These are phyloP conservation scores for Phytopythium oedochilum DNA, from an alignment of 352 stramenopile species.

Conservation along the genomic window DNA sequence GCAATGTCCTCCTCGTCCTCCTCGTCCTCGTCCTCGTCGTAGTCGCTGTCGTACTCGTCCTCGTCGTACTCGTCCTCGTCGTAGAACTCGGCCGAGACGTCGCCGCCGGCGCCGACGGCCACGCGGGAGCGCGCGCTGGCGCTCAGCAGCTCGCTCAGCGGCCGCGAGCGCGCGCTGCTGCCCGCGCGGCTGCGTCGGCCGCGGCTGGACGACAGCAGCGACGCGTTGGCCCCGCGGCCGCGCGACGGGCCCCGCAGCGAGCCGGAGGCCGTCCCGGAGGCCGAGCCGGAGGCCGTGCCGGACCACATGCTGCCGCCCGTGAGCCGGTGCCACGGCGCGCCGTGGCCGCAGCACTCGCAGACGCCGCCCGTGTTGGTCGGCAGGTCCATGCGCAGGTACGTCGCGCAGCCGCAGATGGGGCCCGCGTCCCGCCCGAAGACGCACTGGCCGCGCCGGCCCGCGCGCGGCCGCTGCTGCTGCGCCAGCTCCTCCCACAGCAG, in stretches of 20 bases:
- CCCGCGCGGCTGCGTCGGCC: slow-evolving; percentile 20
- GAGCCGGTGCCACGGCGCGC: slow-evolving; percentile 64
- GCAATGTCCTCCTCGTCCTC: slow-evolving; percentile 73
- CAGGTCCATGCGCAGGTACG: slow-evolving; percentile 48
- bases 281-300: neutral
- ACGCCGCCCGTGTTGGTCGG: slow-evolving; percentile 48
- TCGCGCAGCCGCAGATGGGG: slow-evolving; percentile 52
- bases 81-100: slow-evolving; percentile 17
- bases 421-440: slow-evolving; percentile 51
- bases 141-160: slow-evolving; percentile 3
- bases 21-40: slow-evolving; percentile 28
- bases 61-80: slow-evolving; percentile 23
- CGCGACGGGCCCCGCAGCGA: neutral
- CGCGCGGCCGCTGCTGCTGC: slow-evolving; percentile 22
- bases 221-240: slow-evolving; percentile 1
- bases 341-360: slow-evolving; percentile 68
- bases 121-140: slow-evolving; percentile 11
- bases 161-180: slow-evolving; percentile 16
- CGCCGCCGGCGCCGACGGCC: slow-evolving; percentile 6
- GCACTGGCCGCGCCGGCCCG: slow-evolving; percentile 51
- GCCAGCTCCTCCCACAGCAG: slow-evolving; percentile 82
- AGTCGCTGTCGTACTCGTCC: slow-evolving; percentile 39
- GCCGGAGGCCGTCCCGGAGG: neutral
- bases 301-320: slow-evolving; percentile 35
- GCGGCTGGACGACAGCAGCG: slow-evolving; percentile 3